Conservation (phyloP, 2,329 filamentous ascomycete species). For the Exophiala lecanii-corni region DNA sequence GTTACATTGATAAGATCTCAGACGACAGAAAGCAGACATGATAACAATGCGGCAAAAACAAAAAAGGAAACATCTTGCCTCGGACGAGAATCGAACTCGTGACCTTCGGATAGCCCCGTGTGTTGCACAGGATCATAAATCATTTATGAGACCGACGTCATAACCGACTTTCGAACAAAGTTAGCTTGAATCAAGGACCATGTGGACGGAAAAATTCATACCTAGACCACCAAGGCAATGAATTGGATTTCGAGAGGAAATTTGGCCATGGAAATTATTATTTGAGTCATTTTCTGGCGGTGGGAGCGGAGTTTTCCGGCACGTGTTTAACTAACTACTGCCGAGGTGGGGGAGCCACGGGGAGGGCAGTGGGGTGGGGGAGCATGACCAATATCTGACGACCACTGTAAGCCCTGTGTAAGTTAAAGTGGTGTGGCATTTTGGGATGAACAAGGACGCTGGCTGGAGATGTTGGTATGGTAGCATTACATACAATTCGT, state of each 20-base stretch:
- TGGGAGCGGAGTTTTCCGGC: too few species aligned
- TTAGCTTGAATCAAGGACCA: slow-evolving; percentile 9
- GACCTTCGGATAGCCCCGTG: slow-evolving; percentile 13
- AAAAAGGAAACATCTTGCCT: slow-evolving; percentile 9
- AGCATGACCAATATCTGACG: too few species aligned
- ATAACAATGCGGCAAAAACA: slow-evolving; percentile 10
- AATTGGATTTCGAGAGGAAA: neutral
- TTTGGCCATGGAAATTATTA: slow-evolving; percentile 6
- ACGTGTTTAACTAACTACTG: too few species aligned
- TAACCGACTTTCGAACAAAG: slow-evolving; percentile 12
- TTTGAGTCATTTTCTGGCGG: too few species aligned
- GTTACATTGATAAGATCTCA: slow-evolving; percentile 11
- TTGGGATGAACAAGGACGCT: too few species aligned
- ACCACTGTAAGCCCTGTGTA: too few species aligned
- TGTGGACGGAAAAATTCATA: slow-evolving; percentile 10
- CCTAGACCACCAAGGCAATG: slow-evolving; percentile 11
- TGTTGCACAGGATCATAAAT: slow-evolving; percentile 8
- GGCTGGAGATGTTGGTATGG: too few species aligned
- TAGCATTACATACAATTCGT: too few species aligned
- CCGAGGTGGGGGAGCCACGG: too few species aligned
- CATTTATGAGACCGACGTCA: slow-evolving; percentile 15
- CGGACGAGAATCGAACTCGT: slow-evolving; percentile 15
- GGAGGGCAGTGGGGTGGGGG: too few species aligned
- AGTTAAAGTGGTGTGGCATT: too few species aligned
- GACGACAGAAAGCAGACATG: slow-evolving; percentile 10